Evolutionary conservation across 2,329 filamentous ascomycete genomes (phyloP), one percentile per base, ranked within the genome.

Genomic region (Ophiostoma ips): DNA sequence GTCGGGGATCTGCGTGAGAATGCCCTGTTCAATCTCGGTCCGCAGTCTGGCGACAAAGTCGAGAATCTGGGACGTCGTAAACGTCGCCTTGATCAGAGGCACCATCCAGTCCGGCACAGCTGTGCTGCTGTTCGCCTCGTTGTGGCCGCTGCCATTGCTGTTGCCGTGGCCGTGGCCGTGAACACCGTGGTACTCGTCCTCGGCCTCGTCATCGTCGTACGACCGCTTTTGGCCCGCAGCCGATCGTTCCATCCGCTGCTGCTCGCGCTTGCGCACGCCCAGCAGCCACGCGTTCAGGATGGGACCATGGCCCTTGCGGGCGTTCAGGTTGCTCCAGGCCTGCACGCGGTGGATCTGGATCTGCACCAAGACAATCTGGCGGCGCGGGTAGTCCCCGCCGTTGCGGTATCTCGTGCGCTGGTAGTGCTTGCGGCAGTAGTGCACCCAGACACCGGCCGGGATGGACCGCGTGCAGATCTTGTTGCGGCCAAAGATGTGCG

Each of bases 401-500:
- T 79, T 79, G n/a, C 82, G 73, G 60, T 88, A 89, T 0, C 82
- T 72, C 40, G 73, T 75, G 7, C 85, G 77, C 64, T 92, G 87
- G 62, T 92, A 92, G 60, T 89, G 83, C 61, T 89, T 89, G 34
- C 86, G 77, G 63, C 87, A 92, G 61, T 78, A 83, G 58, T 83
- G 77, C 0, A 87, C 77, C 84, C 84, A 90, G 2, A 86, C 75
- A 19, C 76, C 65, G 6, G 75, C 66, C 0, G 83, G 83, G 46
- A 92, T 85, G 41, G 72, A 70, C 33, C 81, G 74, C 1, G 86
- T 92, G 59, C 79, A 83, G 8, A 76, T 71, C 65, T 92, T 92
- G 70, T 92, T 92, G 35, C 87, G 77, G 19, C 86, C 86, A 57
- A 90, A 90, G 50, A 89, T 76, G 59, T 92, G 84, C 0, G 83